These are phyloP conservation scores for Candida sithepensis DNA, from an alignment of 805 yeast species.

Conservation along the genomic window DNA sequence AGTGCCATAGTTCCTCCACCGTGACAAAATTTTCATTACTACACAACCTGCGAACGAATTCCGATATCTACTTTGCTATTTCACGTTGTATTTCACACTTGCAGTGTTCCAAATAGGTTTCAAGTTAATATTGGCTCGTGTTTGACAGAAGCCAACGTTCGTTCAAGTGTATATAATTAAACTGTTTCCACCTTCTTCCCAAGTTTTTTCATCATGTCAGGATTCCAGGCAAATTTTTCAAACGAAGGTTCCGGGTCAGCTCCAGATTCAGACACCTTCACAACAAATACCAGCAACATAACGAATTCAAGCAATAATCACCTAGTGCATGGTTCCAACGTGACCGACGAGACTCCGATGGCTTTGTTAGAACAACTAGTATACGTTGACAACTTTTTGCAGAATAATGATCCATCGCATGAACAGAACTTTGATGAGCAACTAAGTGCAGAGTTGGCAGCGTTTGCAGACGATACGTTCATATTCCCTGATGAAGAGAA, in stretches of 20 bases:
- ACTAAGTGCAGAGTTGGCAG: slow-evolving; percentile 64
- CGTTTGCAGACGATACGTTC: slow-evolving; percentile 79
- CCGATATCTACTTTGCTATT: not conserved
- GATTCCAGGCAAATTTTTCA: not conserved
- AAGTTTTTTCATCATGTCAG: not conserved
- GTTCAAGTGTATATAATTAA: not conserved
- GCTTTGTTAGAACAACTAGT: slow-evolving; percentile 72
- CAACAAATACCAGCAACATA: not conserved
- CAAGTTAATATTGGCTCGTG: not conserved
- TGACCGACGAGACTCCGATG: slow-evolving; percentile 33
- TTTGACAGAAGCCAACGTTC: not conserved
- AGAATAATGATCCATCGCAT: slow-evolving; percentile 34
- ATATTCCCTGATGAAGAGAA: slow-evolving; percentile 82
- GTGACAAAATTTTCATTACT: not conserved
- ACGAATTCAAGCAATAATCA: not conserved
- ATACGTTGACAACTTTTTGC: slow-evolving; percentile 73
- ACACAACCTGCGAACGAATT: not conserved
- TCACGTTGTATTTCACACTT: not conserved
- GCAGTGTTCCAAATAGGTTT: not conserved
- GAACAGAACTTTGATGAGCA: slow-evolving; percentile 48
- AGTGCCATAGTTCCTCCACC: not conserved
- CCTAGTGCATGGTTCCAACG: slow-evolving; percentile 1
- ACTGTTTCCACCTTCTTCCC: not conserved
- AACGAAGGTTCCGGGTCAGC: not conserved
- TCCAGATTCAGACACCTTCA: not conserved